Percentiles rank a stretch among this genome's conserved stretches.
phyloP scores from a whole-genome alignment of 2,329 filamentous ascomycete species.

The Cladophialophora chaetospira region DNA sequence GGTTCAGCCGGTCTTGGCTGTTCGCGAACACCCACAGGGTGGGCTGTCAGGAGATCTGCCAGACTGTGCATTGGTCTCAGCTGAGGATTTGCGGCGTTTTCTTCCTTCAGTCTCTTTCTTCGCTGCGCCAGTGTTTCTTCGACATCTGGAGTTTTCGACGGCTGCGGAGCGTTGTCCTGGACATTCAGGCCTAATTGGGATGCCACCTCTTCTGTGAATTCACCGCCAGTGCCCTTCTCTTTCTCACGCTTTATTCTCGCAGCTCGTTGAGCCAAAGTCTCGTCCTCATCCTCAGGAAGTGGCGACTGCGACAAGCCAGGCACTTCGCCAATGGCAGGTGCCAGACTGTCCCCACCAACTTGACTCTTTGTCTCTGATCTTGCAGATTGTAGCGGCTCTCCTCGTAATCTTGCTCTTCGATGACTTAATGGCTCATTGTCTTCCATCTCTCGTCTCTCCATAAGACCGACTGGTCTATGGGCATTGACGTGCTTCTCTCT shows the following conservation, averaged over 20 bases:
- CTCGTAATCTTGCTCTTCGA: constrained; percentile 73
- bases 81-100: constrained; percentile 34
- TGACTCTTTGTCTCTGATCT: constrained; percentile 32
- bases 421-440: constrained; percentile 87
- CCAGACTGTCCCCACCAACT: constrained; percentile 12
- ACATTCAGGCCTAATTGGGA: constrained; percentile 42
- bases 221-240: constrained; percentile 37
- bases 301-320: constrained; percentile 29
- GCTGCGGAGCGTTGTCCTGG: constrained; percentile 25
- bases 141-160: constrained; percentile 34
- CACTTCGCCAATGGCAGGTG: constrained; percentile 39
- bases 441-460: constrained; percentile 76
- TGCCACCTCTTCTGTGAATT: constrained; percentile 49
- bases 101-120: constrained; percentile 48
- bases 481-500: constrained; percentile 36
- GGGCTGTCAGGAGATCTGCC: constrained; percentile 54
- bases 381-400: constrained; percentile 49
- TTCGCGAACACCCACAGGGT: constrained; percentile 45
- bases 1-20: constrained; percentile 20
- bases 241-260: constrained; percentile 44
- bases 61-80: constrained; percentile 47
- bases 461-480: constrained; percentile 47
- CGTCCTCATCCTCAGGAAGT: constrained; percentile 42
- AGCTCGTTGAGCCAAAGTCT: constrained; percentile 50
- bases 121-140: constrained; percentile 52